Conservation (phyloP, 768 basidiomycete genomes). For the Cystofilobasidium bisporidii region DNA sequence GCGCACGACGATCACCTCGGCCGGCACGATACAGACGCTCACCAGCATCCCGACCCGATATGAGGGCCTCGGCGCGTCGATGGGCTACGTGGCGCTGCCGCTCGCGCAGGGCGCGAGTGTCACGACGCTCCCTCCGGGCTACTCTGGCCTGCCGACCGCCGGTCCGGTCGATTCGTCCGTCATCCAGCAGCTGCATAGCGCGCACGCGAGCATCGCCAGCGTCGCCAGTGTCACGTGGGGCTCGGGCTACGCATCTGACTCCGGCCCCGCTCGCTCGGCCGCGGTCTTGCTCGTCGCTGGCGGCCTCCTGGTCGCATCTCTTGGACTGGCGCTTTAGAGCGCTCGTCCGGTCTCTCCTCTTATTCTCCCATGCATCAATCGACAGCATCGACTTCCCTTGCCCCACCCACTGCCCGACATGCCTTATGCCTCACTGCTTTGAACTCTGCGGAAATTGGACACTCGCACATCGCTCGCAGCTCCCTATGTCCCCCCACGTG, state of each 20-base stretch:
- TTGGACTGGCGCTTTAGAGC: too few relatives aligned
- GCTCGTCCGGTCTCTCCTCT: too few relatives aligned
- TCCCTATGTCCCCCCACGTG: too few relatives aligned
- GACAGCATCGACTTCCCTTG: too few relatives aligned
- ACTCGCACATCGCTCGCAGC: too few relatives aligned
- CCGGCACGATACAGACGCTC: not conserved
- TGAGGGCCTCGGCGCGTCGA: not conserved
- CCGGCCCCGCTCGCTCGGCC: too few relatives aligned
- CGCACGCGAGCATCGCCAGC: not conserved
- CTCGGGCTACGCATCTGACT: not conserved
- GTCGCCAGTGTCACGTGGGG: constrained; percentile 9
- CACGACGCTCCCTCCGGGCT: not conserved
- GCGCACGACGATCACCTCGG: not conserved
- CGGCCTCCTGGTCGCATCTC: too few relatives aligned
- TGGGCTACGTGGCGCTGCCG: not conserved
- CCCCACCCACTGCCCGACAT: too few relatives aligned
- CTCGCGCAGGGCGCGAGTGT: not conserved
- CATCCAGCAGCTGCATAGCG: not conserved
- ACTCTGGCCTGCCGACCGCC: not conserved
- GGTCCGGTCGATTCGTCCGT: not conserved
- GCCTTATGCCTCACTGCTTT: too few relatives aligned
- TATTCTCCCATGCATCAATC: too few relatives aligned
- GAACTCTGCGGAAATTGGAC: too few relatives aligned
- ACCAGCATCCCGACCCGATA: constrained; percentile 2
- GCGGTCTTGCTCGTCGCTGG: too few relatives aligned